These are phyloP conservation scores for Panellus pusillus DNA, from an alignment of 768 basidiomycete genomes.

Conservation along the genomic window DNA sequence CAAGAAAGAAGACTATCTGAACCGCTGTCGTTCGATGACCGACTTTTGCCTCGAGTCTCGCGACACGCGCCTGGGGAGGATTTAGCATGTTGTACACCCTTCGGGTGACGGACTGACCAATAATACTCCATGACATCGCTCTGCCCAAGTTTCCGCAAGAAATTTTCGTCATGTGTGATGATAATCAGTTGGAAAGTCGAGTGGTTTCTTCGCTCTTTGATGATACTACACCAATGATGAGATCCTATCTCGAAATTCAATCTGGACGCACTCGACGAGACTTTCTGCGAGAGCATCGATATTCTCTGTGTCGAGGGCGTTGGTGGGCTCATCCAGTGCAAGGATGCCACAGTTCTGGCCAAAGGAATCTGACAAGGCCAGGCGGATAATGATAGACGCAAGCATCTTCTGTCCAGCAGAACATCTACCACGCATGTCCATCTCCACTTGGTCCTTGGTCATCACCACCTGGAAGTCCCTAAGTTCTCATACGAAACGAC, in stretches of 20 bases:
- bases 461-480: conserved; percentile 78
- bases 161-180: conserved; percentile 97
- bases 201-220: conserved; percentile 86
- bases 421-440: conserved; percentile 99
- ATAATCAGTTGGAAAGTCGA: conserved; percentile 95
- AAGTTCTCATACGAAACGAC: conserved; percentile 6
- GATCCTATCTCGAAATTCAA: not conserved
- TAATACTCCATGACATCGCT: conserved; percentile 93
- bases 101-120: conserved; percentile 55
- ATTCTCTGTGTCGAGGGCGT: conserved; percentile 94
- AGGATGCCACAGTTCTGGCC: conserved; percentile 97
- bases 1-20: conserved; percentile 41
- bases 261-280: conserved; percentile 76
- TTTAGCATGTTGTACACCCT: not conserved
- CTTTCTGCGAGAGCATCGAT: conserved; percentile 92
- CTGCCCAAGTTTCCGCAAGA: conserved; percentile 87
- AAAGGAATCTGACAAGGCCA: conserved; percentile 96
- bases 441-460: conserved; percentile 98
- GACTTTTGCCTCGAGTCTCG: conserved; percentile 72
- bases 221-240: conserved; percentile 58
- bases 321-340: conserved; percentile 97
- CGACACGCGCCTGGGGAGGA: conserved; percentile 73
- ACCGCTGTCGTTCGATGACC: conserved; percentile 68
- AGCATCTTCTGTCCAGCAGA: conserved; percentile 99
- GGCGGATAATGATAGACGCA: conserved; percentile 95